A percentile compares a stretch with the other conserved stretches of the same genome.
Evolutionary conservation across 805 yeast genomes (phyloP).

Genomic region (Maudiozyma bulderi): DNA sequence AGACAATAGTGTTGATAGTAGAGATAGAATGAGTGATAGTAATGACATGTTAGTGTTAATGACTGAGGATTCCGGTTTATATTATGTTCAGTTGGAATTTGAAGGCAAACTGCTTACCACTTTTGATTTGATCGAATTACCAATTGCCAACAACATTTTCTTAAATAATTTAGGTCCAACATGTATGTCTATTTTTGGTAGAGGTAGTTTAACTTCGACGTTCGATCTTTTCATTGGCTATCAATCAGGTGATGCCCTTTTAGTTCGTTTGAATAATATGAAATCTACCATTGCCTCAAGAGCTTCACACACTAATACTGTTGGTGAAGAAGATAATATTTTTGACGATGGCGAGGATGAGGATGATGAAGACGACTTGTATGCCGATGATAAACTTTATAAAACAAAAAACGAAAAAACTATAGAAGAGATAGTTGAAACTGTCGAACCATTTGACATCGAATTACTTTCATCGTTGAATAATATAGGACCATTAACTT

Average conservation of each 20-base stretch:
- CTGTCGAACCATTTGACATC: slow-evolving; percentile 32
- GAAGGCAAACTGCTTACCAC: slow-evolving; percentile 26
- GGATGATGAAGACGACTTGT: slow-evolving; percentile 27
- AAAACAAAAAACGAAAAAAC: slow-evolving; percentile 11
- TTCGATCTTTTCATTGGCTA: slow-evolving; percentile 50
- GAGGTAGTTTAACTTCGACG: slow-evolving; percentile 24
- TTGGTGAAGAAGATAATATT: slow-evolving; percentile 29
- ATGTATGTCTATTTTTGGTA: slow-evolving; percentile 19
- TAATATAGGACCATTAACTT: slow-evolving; percentile 66
- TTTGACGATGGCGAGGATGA: slow-evolving; percentile 23
- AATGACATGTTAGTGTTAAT: slow-evolving; percentile 20
- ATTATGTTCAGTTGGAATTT: slow-evolving; percentile 18
- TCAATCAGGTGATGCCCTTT: slow-evolving; percentile 47
- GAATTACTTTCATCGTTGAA: slow-evolving; percentile 42
- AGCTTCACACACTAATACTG: slow-evolving; percentile 31
- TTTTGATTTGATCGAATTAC: slow-evolving; percentile 22
- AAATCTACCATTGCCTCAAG: slow-evolving; percentile 22
- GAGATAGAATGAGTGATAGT: neutral
- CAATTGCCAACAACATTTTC: slow-evolving; percentile 25
- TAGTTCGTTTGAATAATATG: slow-evolving; percentile 30
- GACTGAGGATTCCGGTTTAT: slow-evolving; percentile 20
- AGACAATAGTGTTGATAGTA: neutral
- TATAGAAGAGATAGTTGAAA: slow-evolving; percentile 14
- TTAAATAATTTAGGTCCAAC: slow-evolving; percentile 19
- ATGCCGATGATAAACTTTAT: slow-evolving; percentile 15